Evolutionary conservation across 257 asterid genomes (phyloP).

Genomic region (Solanum acaule): DNA sequence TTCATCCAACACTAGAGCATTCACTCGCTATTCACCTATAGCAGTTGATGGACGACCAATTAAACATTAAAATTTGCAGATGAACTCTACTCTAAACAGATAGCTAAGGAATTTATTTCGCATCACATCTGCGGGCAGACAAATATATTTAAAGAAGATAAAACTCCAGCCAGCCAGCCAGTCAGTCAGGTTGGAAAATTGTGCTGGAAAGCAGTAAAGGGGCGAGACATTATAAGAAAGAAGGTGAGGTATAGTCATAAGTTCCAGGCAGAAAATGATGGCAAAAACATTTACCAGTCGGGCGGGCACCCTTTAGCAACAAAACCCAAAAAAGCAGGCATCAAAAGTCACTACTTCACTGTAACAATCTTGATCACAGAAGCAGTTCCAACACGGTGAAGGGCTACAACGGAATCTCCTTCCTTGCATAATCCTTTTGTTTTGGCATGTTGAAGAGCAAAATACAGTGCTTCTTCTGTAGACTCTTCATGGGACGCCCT

Average conservation of each 20-base stretch:
- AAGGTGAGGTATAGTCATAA: neutral
- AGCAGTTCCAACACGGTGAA: conserved; percentile 80
- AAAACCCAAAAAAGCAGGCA: neutral
- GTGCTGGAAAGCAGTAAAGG: conserved; percentile 10
- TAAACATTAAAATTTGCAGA: too few species aligned
- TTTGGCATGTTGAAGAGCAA: conserved; percentile 74
- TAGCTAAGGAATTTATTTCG: neutral
- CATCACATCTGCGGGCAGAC: neutral
- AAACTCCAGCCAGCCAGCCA: conserved; percentile 12
- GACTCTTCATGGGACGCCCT: conserved; percentile 86
- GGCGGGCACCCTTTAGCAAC: neutral
- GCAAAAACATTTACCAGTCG: conserved; percentile 9
- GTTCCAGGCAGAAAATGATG: neutral
- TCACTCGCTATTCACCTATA: neutral
- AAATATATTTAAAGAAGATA: neutral
- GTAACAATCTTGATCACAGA: conserved; percentile 86
- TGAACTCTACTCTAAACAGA: neutral
- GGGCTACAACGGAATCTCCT: conserved; percentile 74
- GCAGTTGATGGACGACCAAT: too few species aligned
- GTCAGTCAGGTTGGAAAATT: conserved; percentile 17
- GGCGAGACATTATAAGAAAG: neutral
- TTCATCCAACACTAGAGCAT: neutral
- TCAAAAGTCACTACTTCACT: conserved; percentile 32
- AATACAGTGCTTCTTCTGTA: conserved; percentile 76
- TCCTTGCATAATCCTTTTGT: conserved; percentile 61